These are phyloP conservation scores for Spongiforma sp. DNA, from an alignment of 1,284 basidiomycete species.

Conservation along the genomic window DNA sequence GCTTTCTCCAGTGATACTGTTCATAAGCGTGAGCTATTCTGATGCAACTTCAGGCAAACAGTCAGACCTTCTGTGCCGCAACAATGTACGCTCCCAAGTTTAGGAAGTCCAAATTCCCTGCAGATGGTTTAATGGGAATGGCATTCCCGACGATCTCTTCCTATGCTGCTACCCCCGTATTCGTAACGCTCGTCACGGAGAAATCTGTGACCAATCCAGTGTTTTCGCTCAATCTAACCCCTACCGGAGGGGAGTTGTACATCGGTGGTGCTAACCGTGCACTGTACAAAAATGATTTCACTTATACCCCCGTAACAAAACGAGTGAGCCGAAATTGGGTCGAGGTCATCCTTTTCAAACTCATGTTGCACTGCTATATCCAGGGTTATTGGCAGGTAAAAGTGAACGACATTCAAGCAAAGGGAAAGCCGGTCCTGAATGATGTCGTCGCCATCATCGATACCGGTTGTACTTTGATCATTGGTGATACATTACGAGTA, in stretches of 20 bases:
- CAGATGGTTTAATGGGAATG: neutral
- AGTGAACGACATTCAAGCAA: neutral
- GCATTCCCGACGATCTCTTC: neutral
- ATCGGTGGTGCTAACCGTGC: neutral
- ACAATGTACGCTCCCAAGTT: neutral
- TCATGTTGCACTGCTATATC: neutral
- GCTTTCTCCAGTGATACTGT: neutral
- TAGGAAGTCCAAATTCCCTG: neutral
- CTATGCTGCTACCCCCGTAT: neutral
- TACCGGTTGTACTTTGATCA: neutral
- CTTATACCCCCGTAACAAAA: neutral
- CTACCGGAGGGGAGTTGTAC: neutral
- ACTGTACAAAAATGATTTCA: neutral
- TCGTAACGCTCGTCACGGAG: neutral
- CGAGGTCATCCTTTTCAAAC: neutral
- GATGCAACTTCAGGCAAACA: neutral
- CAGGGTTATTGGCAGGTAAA: neutral
- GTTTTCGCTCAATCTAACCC: neutral
- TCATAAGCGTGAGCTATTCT: neutral
- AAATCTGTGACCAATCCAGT: neutral
- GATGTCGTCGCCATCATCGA: neutral
- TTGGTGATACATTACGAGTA: neutral
- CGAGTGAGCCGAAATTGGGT: no score
- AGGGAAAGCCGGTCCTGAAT: neutral
- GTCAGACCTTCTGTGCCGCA: neutral